Evolutionary conservation across 148 eudicot species (phyloP).

Genomic region (Pouteria glomerata): DNA sequence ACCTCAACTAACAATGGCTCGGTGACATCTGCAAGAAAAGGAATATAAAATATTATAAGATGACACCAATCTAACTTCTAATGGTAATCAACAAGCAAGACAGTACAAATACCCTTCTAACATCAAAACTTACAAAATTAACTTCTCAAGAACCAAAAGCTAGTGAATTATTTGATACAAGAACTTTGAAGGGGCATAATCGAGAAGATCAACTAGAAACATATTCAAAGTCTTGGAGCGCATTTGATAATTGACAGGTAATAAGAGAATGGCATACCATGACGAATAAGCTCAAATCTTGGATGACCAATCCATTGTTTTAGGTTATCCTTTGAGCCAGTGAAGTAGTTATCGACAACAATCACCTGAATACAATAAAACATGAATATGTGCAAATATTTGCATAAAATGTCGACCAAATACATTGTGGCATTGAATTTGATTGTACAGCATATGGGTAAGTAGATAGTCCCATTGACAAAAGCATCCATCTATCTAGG

Average conservation of each 20-base stretch:
- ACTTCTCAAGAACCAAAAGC: too few relatives aligned
- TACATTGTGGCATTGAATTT: background rate
- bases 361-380: conserved; percentile 48
- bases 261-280: conserved; percentile 41
- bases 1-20: conserved; percentile 82
- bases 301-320: conserved; percentile 92
- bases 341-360: conserved; percentile 94
- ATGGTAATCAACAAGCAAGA: too few relatives aligned
- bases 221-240: background rate
- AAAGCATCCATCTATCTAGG: background rate
- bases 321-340: conserved; percentile 94
- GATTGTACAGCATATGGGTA: background rate
- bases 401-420: background rate
- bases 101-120: too few relatives aligned
- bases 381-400: too few relatives aligned
- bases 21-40: conserved; percentile 65
- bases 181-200: background rate
- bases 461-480: background rate
- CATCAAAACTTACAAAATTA: too few relatives aligned
- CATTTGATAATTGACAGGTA: background rate
- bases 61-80: too few relatives aligned
- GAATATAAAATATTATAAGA: background rate
- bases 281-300: conserved; percentile 96
- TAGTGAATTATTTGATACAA: background rate
- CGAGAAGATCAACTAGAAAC: background rate